These are phyloP conservation scores for Guyanaporus albipodus DNA, from an alignment of 768 basidiomycete genomes.

Conservation along the genomic window DNA sequence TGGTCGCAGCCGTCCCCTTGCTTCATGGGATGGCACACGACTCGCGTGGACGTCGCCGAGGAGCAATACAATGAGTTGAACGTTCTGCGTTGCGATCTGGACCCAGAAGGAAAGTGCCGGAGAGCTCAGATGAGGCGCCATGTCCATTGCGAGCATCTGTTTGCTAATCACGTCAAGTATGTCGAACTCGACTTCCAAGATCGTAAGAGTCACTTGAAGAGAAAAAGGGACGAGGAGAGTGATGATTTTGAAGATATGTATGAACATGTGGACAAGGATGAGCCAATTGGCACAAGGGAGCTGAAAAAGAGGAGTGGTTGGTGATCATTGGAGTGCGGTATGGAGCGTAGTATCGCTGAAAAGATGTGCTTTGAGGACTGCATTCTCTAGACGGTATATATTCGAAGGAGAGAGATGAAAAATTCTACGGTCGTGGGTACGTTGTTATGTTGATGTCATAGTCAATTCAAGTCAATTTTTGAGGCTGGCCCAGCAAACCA, in stretches of 20 bases:
- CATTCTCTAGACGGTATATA: too few relatives aligned
- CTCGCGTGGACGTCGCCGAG: neutral
- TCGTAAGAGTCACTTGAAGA: neutral
- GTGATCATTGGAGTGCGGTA: too few relatives aligned
- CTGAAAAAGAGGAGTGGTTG: neutral
- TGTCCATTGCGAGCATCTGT: neutral
- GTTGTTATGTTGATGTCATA: too few relatives aligned
- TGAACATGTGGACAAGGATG: neutral
- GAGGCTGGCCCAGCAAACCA: too few relatives aligned
- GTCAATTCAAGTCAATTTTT: too few relatives aligned
- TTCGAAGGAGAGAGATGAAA: too few relatives aligned
- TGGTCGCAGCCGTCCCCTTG: neutral
- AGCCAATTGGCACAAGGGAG: neutral
- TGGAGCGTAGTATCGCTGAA: too few relatives aligned
- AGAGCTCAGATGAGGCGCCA: neutral
- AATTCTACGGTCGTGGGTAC: too few relatives aligned
- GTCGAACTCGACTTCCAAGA: neutral
- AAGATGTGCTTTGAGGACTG: too few relatives aligned
- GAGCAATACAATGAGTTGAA: constrained; percentile 1
- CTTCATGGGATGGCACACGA: constrained; percentile 3
- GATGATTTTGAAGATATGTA: neutral
- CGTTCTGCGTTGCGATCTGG: neutral
- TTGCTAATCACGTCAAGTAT: neutral
- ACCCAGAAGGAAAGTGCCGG: neutral
- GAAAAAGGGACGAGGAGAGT: neutral